Evolutionary conservation across 1,284 basidiomycete species (phyloP).

Genomic region (Cutaneotrichosporon sp.): DNA sequence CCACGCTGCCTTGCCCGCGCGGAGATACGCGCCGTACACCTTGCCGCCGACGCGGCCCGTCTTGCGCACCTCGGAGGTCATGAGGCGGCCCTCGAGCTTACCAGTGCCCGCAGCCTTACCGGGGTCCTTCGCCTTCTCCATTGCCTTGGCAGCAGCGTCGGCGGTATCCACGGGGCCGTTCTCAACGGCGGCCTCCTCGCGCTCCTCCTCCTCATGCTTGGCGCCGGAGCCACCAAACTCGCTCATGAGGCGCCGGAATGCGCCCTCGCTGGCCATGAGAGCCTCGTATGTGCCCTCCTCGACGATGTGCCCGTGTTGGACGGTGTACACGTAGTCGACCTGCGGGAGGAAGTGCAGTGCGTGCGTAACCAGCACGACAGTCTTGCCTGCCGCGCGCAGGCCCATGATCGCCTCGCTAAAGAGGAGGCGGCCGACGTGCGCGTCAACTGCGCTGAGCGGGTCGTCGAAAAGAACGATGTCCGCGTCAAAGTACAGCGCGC

Average conservation of each 20-base stretch:
- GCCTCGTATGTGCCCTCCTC: conserved; percentile 67
- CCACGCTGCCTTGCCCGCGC: conserved; percentile 63
- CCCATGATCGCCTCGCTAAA: conserved; percentile 80
- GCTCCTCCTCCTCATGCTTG: conserved; percentile 55
- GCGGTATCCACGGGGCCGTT: conserved; percentile 25
- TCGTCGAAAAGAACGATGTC: conserved; percentile 87
- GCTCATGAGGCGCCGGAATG: conserved; percentile 63
- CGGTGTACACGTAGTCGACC: conserved; percentile 45
- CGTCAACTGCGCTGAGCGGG: conserved; percentile 74
- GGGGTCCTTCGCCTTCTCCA: conserved; percentile 35
- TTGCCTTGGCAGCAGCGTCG: not conserved
- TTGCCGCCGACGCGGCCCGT: conserved; percentile 64
- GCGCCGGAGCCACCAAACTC: conserved; percentile 64
- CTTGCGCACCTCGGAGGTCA: conserved; percentile 55
- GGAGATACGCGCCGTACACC: conserved; percentile 70
- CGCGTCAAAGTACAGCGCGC: conserved; percentile 79
- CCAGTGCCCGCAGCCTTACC: conserved; percentile 62
- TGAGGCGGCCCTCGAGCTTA: conserved; percentile 59
- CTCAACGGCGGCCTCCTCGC: conserved; percentile 49
- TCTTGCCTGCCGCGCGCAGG: conserved; percentile 62
- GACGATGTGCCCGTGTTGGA: conserved; percentile 62
- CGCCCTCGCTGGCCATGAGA: conserved; percentile 59
- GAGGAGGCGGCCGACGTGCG: conserved; percentile 80
- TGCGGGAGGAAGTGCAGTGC: conserved; percentile 54
- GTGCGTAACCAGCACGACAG: conserved; percentile 67